Conservation (phyloP, 1,284 basidiomycete species). For the Marasmius tenuissimus region DNA sequence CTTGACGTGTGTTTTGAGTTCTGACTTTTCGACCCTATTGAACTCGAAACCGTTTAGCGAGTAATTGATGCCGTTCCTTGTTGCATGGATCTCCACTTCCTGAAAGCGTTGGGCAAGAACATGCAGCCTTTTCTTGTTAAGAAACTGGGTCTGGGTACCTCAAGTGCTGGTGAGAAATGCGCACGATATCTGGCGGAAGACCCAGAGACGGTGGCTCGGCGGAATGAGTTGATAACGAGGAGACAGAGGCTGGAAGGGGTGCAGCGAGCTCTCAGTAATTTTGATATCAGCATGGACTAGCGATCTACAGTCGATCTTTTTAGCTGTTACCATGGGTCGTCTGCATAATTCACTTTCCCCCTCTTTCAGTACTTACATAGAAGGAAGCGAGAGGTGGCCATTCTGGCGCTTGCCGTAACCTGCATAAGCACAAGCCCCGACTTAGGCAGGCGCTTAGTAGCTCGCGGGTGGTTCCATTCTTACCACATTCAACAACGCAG, state of each 20-base stretch:
- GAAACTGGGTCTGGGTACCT: slow-evolving; percentile 34
- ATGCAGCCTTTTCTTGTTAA: slow-evolving; percentile 34
- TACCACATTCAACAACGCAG: too few species aligned
- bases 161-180: slow-evolving; percentile 31
- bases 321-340: too few species aligned
- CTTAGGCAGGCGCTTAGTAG: too few species aligned
- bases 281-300: not conserved
- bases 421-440: too few species aligned
- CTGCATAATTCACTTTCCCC: too few species aligned
- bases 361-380: too few species aligned
- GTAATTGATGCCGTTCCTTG: slow-evolving; percentile 45
- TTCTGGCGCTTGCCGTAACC: too few species aligned
- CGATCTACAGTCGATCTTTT: too few species aligned
- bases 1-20: too few species aligned
- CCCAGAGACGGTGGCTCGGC: slow-evolving; percentile 27
- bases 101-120: slow-evolving; percentile 31
- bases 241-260: slow-evolving; percentile 11
- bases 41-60: slow-evolving; percentile 26
- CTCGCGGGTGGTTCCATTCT: too few species aligned
- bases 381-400: too few species aligned
- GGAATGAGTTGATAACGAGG: slow-evolving; percentile 25
- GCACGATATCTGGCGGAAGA: slow-evolving; percentile 39
- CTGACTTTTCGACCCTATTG: too few species aligned
- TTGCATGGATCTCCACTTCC: slow-evolving; percentile 40
- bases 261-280: slow-evolving; percentile 6